These are phyloP conservation scores for Daucus carota DNA, from an alignment of 129 eudicot species.

Conservation along the genomic window DNA sequence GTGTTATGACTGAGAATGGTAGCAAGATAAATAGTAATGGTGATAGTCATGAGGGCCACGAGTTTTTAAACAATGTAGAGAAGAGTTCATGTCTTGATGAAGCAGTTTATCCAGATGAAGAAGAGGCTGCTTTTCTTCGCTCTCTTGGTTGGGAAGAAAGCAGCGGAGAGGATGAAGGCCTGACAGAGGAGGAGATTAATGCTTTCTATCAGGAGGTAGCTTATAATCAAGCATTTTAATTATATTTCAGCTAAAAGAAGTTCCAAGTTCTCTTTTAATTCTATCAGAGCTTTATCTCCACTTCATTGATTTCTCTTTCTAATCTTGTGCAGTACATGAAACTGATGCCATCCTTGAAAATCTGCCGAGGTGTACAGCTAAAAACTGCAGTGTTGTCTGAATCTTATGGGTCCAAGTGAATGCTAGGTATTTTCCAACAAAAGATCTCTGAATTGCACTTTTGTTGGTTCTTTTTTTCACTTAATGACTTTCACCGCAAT, in stretches of 20 bases:
- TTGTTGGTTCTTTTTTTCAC: constrained; percentile 9
- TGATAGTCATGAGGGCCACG: constrained; percentile 9
- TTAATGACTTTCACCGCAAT: not conserved
- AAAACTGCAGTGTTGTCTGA: constrained; percentile 21
- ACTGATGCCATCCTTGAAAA: constrained; percentile 31
- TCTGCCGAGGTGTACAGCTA: constrained; percentile 19
- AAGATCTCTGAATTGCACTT: constrained; percentile 13
- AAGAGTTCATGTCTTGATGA: constrained; percentile 21
- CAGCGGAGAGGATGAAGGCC: constrained; percentile 53
- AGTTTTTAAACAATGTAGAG: constrained; percentile 18
- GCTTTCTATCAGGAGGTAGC: constrained; percentile 53
- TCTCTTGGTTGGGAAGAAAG: constrained; percentile 77
- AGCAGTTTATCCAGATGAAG: constrained; percentile 40
- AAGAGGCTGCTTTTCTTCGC: constrained; percentile 63
- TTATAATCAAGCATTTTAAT: not conserved
- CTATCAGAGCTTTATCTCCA: not conserved
- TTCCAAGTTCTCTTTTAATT: not conserved
- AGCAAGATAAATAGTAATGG: constrained; percentile 19
- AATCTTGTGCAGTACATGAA: constrained; percentile 32
- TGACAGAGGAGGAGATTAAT: constrained; percentile 69
- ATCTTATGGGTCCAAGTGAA: constrained; percentile 17
- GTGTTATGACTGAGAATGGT: constrained; percentile 23
- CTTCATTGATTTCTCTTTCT: not conserved
- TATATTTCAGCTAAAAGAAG: not conserved
- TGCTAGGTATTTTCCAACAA: constrained; percentile 13